These are phyloP conservation scores for Nannizzia gypsea DNA, from an alignment of 2,329 filamentous ascomycete genomes.

Conservation along the genomic window DNA sequence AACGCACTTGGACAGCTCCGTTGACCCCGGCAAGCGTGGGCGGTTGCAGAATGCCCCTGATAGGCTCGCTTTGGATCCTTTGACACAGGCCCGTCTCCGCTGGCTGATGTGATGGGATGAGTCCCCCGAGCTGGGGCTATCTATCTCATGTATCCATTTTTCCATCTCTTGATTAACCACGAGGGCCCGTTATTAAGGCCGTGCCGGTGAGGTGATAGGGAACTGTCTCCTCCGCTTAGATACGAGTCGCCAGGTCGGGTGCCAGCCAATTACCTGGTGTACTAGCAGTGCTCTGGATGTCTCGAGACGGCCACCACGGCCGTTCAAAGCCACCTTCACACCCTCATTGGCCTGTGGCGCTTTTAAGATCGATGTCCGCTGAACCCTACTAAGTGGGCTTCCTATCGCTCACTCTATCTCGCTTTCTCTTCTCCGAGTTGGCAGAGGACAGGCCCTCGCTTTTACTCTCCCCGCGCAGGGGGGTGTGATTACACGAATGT, in stretches of 20 bases:
- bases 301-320: not conserved
- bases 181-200: not conserved
- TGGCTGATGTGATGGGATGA: no score
- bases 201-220: not conserved
- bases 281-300: not conserved
- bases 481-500: not conserved
- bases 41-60: conserved; percentile 3
- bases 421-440: not conserved
- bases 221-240: not conserved
- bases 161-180: not conserved
- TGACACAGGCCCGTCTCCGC: not conserved
- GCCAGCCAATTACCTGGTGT: not conserved
- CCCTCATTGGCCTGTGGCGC: not conserved
- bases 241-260: not conserved
- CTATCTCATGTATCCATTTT: not conserved
- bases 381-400: not conserved
- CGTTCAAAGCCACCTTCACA: not conserved
- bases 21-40: conserved; percentile 5
- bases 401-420: not conserved
- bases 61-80: conserved; percentile 1
- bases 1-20: no score
- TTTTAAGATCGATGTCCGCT: not conserved
- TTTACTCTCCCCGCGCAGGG: not conserved
- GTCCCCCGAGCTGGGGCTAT: no score
- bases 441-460: not conserved